These are phyloP conservation scores for Aphanomyces cochlioides DNA, from an alignment of 352 stramenopile genomes.

Conservation along the genomic window DNA sequence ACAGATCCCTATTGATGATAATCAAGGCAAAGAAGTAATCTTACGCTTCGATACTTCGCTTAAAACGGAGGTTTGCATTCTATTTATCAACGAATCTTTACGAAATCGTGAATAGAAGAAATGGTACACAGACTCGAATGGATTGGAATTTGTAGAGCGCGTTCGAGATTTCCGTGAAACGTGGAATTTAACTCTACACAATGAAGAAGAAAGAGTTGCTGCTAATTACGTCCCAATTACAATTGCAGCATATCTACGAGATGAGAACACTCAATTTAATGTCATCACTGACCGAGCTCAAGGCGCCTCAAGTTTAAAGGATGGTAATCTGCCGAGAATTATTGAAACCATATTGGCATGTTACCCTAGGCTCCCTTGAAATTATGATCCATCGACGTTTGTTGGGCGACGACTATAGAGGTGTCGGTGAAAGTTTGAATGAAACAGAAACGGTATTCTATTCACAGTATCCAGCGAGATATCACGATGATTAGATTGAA, in stretches of 20 bases:
- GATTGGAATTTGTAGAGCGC: conserved; percentile 90
- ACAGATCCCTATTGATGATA: conserved; percentile 63
- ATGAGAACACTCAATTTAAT: conserved; percentile 74
- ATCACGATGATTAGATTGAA: conserved; percentile 37
- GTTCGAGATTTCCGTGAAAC: conserved; percentile 85
- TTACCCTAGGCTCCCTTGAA: conserved; percentile 78
- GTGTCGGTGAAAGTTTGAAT: conserved; percentile 90
- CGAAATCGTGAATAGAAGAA: conserved; percentile 30
- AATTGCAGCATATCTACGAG: conserved; percentile 90
- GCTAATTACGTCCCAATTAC: conserved; percentile 99
- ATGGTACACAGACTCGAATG: conserved; percentile 95
- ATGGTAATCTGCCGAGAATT: conserved; percentile 39
- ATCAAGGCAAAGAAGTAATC: conserved; percentile 95
- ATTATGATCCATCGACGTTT: conserved; percentile 97
- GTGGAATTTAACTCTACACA: conserved; percentile 84
- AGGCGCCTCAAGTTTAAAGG: conserved; percentile 84
- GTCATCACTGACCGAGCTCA: conserved; percentile 92
- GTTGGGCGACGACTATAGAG: conserved; percentile 90
- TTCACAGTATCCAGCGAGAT: conserved; percentile 36
- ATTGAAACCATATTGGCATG: background rate
- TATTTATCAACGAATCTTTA: background rate
- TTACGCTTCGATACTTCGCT: conserved; percentile 78
- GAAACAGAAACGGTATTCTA: conserved; percentile 85
- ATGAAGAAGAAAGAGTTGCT: conserved; percentile 89
- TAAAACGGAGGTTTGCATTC: conserved; percentile 32